Conservation (phyloP, 768 basidiomycete species). For the Hygrophorus russula region DNA sequence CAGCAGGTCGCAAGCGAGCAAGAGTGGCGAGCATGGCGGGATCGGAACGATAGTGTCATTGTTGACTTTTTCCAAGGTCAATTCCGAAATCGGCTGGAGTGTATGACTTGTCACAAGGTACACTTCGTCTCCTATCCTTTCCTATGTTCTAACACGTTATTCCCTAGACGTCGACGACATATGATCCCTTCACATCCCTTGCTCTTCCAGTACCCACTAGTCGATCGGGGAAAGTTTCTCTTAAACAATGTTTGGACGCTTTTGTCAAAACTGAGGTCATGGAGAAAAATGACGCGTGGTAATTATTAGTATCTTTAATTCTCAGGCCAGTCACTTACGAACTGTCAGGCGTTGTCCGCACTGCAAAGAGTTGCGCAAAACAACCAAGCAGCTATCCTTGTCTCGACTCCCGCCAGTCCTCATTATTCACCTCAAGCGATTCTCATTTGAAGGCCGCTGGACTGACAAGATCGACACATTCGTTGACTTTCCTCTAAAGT, state of each 20-base stretch:
- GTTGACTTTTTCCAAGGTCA: slow-evolving; percentile 99
- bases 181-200: slow-evolving; percentile 93
- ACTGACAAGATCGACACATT: slow-evolving; percentile 95
- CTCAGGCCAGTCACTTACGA: background rate
- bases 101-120: slow-evolving; percentile 84
- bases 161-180: slow-evolving; percentile 90
- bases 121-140: slow-evolving; percentile 4
- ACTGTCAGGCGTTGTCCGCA: slow-evolving; percentile 78
- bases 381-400: slow-evolving; percentile 79
- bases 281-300: slow-evolving; percentile 94
- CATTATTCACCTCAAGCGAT: slow-evolving; percentile 86
- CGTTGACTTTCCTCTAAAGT: slow-evolving; percentile 76
- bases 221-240: slow-evolving; percentile 44
- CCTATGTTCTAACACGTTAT: slow-evolving; percentile 3
- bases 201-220: slow-evolving; percentile 77
- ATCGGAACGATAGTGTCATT: slow-evolving; percentile 85
- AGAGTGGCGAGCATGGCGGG: slow-evolving; percentile 87
- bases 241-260: slow-evolving; percentile 77
- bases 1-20: slow-evolving; percentile 82
- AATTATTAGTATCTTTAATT: slow-evolving; percentile 12
- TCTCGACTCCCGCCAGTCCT: slow-evolving; percentile 90
- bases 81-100: slow-evolving; percentile 82
- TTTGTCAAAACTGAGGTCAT: slow-evolving; percentile 88
- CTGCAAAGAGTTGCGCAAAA: slow-evolving; percentile 82
- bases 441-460: slow-evolving; percentile 83